These are phyloP conservation scores for Xylariaceae sp. DNA, from an alignment of 2,329 filamentous ascomycete species.

Conservation along the genomic window DNA sequence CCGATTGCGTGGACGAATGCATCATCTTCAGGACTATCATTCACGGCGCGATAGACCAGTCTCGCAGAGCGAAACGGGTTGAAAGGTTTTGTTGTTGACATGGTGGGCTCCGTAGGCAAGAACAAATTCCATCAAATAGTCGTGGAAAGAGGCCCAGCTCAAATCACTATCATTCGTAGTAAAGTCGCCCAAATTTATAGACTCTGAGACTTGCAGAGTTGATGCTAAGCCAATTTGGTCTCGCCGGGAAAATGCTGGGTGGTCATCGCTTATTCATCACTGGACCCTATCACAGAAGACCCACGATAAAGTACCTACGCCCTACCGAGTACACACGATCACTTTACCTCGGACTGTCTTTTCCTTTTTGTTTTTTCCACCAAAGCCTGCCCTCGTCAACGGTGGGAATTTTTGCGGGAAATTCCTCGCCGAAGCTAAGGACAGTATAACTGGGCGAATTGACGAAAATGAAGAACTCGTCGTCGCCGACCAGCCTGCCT, in stretches of 20 bases:
- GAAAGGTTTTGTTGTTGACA: conserved; percentile 26
- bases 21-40: conserved; percentile 43
- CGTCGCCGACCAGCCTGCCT: conserved; percentile 35
- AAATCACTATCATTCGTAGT: neutral
- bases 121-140: neutral
- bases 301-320: neutral
- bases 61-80: conserved; percentile 46
- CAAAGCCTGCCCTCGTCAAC: conserved; percentile 16
- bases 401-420: conserved; percentile 23
- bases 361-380: conserved; percentile 23
- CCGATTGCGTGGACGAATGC: conserved; percentile 42
- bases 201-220: neutral
- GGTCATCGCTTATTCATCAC: neutral
- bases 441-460: conserved; percentile 37
- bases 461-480: conserved; percentile 40
- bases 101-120: no score
- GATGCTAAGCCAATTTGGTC: conserved; percentile 27
- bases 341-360: conserved; percentile 6
- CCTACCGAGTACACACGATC: neutral
- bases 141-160: neutral
- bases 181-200: conserved; percentile 4
- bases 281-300: neutral
- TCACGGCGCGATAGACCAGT: conserved; percentile 47
- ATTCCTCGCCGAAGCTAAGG: conserved; percentile 37
- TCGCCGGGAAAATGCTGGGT: conserved; percentile 21